Evolutionary conservation across 2,329 filamentous ascomycete species (phyloP).

Genomic region (Phaeosphaeriaceae sp.): DNA sequence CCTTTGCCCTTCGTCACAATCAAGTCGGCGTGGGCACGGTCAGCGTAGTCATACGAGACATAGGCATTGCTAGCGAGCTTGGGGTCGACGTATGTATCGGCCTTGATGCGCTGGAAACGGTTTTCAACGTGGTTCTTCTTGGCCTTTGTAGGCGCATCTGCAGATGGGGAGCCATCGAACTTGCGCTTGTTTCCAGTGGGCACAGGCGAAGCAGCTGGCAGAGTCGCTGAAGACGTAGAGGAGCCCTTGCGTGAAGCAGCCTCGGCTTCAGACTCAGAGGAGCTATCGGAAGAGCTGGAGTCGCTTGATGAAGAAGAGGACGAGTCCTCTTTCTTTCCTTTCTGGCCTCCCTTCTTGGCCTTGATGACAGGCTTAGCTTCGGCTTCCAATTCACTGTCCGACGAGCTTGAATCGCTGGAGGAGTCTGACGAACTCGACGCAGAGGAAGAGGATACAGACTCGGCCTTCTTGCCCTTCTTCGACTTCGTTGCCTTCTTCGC

Average conservation of each 20-base stretch:
- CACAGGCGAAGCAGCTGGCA: conserved; percentile 37
- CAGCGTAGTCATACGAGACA: conserved; percentile 84
- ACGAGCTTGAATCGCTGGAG: conserved; percentile 35
- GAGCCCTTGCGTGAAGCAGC: conserved; percentile 47
- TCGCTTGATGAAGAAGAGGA: conserved; percentile 30
- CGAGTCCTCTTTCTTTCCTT: conserved; percentile 12
- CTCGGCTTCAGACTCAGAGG: conserved; percentile 26
- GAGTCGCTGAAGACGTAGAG: conserved; percentile 55
- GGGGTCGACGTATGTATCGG: conserved; percentile 72
- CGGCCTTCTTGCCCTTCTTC: conserved; percentile 32
- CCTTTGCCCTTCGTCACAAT: conserved; percentile 93
- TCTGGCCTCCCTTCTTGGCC: conserved; percentile 24
- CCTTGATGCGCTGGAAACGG: conserved; percentile 80
- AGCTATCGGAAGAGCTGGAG: conserved; percentile 28
- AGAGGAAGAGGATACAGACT: conserved; percentile 38
- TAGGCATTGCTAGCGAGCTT: conserved; percentile 82
- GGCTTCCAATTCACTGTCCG: conserved; percentile 33
- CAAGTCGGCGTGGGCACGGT: conserved; percentile 85
- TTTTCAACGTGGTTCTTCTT: conserved; percentile 47
- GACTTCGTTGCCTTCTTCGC: conserved; percentile 26
- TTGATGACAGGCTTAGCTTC: conserved; percentile 12
- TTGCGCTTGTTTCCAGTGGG: conserved; percentile 54
- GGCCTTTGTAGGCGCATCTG: conserved; percentile 39
- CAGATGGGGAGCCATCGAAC: conserved; percentile 41
- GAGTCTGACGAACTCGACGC: conserved; percentile 38